Conservation (phyloP, 805 yeast genomes). For the Peterozyma toletana region DNA sequence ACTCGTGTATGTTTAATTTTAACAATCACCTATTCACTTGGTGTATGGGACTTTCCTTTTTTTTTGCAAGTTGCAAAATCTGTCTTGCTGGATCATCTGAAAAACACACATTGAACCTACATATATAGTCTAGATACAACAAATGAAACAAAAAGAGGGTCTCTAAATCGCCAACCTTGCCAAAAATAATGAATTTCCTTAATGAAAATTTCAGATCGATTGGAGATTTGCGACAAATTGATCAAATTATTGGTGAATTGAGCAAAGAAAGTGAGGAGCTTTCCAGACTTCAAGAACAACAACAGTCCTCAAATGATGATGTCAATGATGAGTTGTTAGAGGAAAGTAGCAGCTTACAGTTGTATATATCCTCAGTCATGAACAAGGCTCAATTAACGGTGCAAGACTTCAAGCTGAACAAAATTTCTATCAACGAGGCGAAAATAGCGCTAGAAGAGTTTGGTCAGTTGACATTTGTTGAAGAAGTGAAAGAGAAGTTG, state of each 20-base stretch:
- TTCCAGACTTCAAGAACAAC: not conserved
- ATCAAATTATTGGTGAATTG: conserved; percentile 1
- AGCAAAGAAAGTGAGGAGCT: conserved; percentile 4
- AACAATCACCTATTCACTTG: too few relatives aligned
- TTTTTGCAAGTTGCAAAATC: too few relatives aligned
- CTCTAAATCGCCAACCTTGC: not conserved
- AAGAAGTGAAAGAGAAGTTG: conserved; percentile 10
- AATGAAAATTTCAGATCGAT: conserved; percentile 8
- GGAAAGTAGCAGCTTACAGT: conserved; percentile 5
- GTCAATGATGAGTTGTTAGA: conserved; percentile 1
- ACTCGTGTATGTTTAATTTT: too few relatives aligned
- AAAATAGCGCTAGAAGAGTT: not conserved
- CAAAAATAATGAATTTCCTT: conserved; percentile 3
- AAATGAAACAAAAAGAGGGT: not conserved
- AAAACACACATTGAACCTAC: not conserved
- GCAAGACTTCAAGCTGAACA: not conserved
- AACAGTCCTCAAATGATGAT: conserved; percentile 1
- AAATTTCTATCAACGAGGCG: not conserved
- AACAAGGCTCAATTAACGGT: not conserved
- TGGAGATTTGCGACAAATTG: conserved; percentile 7
- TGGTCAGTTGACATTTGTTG: conserved; percentile 11
- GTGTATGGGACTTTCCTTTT: too few relatives aligned
- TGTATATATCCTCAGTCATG: not conserved
- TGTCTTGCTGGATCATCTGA: not conserved
- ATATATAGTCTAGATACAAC: too few relatives aligned